Evolutionary conservation across 176 grass and related monocot genomes (phyloP).

Genomic region (Poa pratensis): DNA sequence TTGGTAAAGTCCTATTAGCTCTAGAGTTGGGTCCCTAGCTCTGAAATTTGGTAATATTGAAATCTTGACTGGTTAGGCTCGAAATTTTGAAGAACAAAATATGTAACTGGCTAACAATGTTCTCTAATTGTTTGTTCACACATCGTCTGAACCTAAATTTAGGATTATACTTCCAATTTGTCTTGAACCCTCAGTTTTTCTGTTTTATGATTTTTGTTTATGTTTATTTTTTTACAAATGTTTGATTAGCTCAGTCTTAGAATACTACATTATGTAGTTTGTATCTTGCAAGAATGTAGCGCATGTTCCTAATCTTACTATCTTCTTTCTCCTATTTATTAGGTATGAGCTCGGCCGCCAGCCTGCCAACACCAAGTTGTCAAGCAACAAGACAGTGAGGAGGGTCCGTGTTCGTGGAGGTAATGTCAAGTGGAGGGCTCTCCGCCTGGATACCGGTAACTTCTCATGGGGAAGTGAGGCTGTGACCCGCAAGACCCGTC

Average conservation of each 20-base stretch:
- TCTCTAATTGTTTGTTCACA: background rate
- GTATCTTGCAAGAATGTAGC: background rate
- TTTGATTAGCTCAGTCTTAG: background rate
- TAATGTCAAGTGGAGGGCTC: slow-evolving; percentile 56
- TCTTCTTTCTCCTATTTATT: background rate
- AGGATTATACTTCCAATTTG: background rate
- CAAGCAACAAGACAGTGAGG: slow-evolving; percentile 57
- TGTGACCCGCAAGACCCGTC: slow-evolving; percentile 48
- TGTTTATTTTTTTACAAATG: background rate
- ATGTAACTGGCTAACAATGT: too few relatives aligned
- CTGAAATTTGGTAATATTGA: background rate
- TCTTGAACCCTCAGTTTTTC: background rate
- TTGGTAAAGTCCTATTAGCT: background rate
- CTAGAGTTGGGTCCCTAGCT: background rate
- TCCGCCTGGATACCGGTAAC: slow-evolving; percentile 52
- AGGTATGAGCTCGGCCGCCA: slow-evolving; percentile 60
- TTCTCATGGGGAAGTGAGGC: slow-evolving; percentile 56
- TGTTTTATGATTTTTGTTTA: background rate
- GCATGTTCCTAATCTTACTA: background rate
- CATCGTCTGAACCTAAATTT: too few relatives aligned
- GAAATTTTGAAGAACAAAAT: background rate
- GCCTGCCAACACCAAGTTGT: slow-evolving; percentile 50
- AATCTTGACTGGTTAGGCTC: background rate
- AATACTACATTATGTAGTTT: background rate
- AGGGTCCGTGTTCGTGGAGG: slow-evolving; percentile 52